phyloP scores from a whole-genome alignment of 257 asterid species.

The Cynanchum wilfordii region DNA sequence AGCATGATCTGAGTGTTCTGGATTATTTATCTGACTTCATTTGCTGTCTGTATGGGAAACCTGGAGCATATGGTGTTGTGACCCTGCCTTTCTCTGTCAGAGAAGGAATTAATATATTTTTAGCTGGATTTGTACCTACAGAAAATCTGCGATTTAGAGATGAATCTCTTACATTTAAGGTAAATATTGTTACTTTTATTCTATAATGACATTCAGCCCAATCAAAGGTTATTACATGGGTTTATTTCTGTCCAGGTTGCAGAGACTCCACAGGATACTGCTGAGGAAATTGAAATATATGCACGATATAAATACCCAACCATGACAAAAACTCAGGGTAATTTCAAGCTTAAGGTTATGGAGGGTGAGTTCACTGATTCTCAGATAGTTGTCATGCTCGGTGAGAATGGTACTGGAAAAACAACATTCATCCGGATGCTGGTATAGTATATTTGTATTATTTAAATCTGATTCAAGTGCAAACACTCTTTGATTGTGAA shows the following conservation, averaged over 20 bases:
- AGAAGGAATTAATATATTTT: slow-evolving; percentile 93
- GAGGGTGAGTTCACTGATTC: slow-evolving; percentile 99
- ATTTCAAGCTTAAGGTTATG: slow-evolving; percentile 76
- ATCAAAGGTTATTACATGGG: slow-evolving; percentile 7
- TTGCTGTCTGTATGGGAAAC: slow-evolving; percentile 94
- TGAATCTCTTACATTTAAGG: slow-evolving; percentile 90
- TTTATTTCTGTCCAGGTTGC: slow-evolving; percentile 59
- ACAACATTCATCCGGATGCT: slow-evolving; percentile 96
- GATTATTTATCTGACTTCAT: slow-evolving; percentile 95
- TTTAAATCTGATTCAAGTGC: slow-evolving; percentile 4
- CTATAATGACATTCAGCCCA: slow-evolving; percentile 4
- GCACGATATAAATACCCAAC: slow-evolving; percentile 89
- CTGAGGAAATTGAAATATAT: slow-evolving; percentile 84
- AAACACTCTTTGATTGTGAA: slow-evolving; percentile 6
- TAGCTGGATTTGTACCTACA: slow-evolving; percentile 95
- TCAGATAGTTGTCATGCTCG: slow-evolving; percentile 98
- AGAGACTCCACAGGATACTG: slow-evolving; percentile 88
- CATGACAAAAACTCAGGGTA: slow-evolving; percentile 91
- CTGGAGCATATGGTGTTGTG: slow-evolving; percentile 96
- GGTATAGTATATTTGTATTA: slow-evolving; percentile 35
- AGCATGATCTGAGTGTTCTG: slow-evolving; percentile 94
- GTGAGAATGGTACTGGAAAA: slow-evolving; percentile 99
- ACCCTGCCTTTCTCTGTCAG: slow-evolving; percentile 98
- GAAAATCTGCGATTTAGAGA: slow-evolving; percentile 91
- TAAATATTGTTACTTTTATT: slow-evolving; percentile 14